Evolutionary conservation across 2,329 filamentous ascomycete species (phyloP), one percentile per base, ranked within the genome.

Genomic region (Spiromastix sp.): DNA sequence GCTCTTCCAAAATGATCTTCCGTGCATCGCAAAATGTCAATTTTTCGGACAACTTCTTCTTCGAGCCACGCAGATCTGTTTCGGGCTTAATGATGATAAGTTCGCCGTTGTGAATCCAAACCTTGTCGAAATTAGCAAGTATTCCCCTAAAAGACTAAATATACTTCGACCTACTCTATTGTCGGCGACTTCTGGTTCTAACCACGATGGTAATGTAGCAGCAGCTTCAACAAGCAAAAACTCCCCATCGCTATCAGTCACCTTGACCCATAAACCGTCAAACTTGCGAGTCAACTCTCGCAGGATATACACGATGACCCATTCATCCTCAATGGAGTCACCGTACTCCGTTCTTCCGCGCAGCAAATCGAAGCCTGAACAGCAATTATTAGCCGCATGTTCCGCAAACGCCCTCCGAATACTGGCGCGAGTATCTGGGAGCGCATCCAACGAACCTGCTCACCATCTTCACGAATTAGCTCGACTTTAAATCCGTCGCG

Each of bases 321-420:
- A 98, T 64, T 98, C 93, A 49, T 98, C 91, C 51, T 94, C 89
- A 3, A 96, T 79, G 0, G 86, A 91, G 59, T 98, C 93, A 6
- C 89, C 87, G 50, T 86, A 96, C 54, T 89, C 83, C 1, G 85
- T 91, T 34, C 70, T 67, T 13, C 89, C 89, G 43, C 76, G 72
- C 4, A 98, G 70, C 43, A 79, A 77, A 47, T 64, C 68, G 32
- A 59, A 52, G 2, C 64, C 66, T 68, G 44, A 19, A 37, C 32
- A 9, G 17, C n/a, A 16, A 24, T 6, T 21, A 43, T 52, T 42
- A 50, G 45, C 33, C 37, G 6, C n/a, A 17, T 27, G 7, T 30
- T 2, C 15, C 22, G 9, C 12, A 29, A 13, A 2, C 16, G 24
- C 24, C 32, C 24, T 34, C 32, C 16, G 22, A 28, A 26, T 36